Base-by-base conservation (phyloP, 2,329 filamentous ascomycete genomes). In the Sphaerulina vaccinii region DNA sequence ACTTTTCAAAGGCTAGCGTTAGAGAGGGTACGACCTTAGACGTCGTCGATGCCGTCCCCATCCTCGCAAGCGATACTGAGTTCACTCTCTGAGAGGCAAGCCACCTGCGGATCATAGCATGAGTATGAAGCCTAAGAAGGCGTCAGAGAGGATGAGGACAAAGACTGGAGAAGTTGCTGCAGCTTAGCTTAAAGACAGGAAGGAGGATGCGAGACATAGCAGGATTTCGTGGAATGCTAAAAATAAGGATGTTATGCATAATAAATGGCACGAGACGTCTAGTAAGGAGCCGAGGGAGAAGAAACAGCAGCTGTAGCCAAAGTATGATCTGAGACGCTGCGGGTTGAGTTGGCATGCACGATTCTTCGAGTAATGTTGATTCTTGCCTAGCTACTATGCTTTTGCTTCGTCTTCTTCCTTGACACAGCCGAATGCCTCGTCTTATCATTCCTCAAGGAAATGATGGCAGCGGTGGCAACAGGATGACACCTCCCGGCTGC, bases 101-200 rank as follows among this genome's bases (percentile, higher is more conserved):
- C n/a, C n/a, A n/a, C n/a, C n/a, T n/a, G 45, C 45, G 51, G 54
- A 56, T 54, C 54, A 58, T 52, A 50, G 56, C 11, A 56, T 58
- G 56, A 27, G 35, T 15, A 21, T 46, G 22, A 54, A 36, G 47
- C 43, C 22, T 22, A 51, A 52, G 47, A 33, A 21, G 18, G 50
- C 22, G 7, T n/a, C 23, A 7, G 40, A 40, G 43, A 19, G 11
- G 2, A 37, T 58, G 33, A 55, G 56, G 36, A 37, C 24, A 39
- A 49, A 41, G 50, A 58, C 47, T n/a, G 56, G 56, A 2, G 33
- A 46, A 11, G 35, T 58, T 18, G 49, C 52, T 27, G 55, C 55
- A 32, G 32, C n/a, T 41, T 58, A 52, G 55, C 24, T 58, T 49
- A 23, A 19, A n/a, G 43, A 24, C 11, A 45, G 52, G 24, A 38